Evolutionary conservation across 2,329 filamentous ascomycete species (phyloP).

Genomic region (Basipetospora chlamydospora): DNA sequence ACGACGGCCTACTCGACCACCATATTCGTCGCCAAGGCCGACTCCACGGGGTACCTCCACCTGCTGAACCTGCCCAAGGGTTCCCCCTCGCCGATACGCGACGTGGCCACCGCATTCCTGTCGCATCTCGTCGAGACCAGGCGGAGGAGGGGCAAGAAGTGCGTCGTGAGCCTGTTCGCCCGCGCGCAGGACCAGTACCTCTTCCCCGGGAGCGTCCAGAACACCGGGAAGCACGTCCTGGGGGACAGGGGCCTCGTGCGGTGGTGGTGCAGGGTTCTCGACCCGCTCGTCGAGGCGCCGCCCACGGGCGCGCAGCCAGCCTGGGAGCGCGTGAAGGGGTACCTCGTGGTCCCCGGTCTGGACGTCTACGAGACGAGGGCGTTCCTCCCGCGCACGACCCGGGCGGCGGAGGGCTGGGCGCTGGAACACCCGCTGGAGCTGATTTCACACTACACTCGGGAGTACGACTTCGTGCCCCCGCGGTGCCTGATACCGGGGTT

Average conservation of each 20-base stretch:
- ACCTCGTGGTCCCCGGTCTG: slow-evolving; percentile 75
- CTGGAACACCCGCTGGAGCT: slow-evolving; percentile 56
- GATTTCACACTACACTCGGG: slow-evolving; percentile 47
- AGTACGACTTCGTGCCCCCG: slow-evolving; percentile 50
- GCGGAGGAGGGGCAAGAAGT: slow-evolving; percentile 47
- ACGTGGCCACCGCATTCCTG: slow-evolving; percentile 62
- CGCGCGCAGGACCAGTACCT: slow-evolving; percentile 86
- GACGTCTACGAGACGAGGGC: slow-evolving; percentile 68
- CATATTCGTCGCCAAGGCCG: slow-evolving; percentile 90
- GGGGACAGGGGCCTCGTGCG: slow-evolving; percentile 81
- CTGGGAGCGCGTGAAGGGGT: slow-evolving; percentile 49
- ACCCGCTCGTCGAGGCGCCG: slow-evolving; percentile 50
- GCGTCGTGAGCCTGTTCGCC: slow-evolving; percentile 81
- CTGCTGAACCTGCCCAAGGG: slow-evolving; percentile 47
- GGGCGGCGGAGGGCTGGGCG: slow-evolving; percentile 43
- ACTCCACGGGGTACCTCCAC: slow-evolving; percentile 80
- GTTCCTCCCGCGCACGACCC: slow-evolving; percentile 48
- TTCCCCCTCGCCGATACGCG: slow-evolving; percentile 58
- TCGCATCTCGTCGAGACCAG: slow-evolving; percentile 56
- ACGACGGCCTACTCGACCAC: slow-evolving; percentile 68
- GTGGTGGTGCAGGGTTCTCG: slow-evolving; percentile 88
- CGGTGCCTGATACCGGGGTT: slow-evolving; percentile 80
- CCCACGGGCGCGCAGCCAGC: slow-evolving; percentile 16
- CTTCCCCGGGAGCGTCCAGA: slow-evolving; percentile 82
- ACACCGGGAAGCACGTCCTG: slow-evolving; percentile 74